Base-by-base conservation (phyloP, 176 grass and related monocot species). In the Carex parvula region DNA sequence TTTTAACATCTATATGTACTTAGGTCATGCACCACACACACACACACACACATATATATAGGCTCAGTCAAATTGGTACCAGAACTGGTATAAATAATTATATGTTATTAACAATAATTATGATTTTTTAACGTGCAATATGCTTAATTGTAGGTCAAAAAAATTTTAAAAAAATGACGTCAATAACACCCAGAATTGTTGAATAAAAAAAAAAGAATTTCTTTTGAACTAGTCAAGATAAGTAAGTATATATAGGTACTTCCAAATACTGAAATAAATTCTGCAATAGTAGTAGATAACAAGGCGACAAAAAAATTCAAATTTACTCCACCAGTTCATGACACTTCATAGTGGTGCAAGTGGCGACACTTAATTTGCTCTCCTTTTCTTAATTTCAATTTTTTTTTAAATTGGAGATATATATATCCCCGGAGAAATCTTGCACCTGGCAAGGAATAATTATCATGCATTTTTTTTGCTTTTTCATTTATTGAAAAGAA, bases 241-340 rank as follows among this genome's bases (percentile, higher is more conserved):
- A 75, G 44, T 53, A n/a, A n/a, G n/a, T n/a, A 46, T n/a, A 48
- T 73, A 48, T 20, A 52, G 70, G 70, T 50, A 50, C 5, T 73
- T 73, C 20, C 44, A 75, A 53, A 75, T 75, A 52, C 10, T 74
- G 70, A 26, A 13, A 74, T 50, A 74, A 24, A 74, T 74, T 26
- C 12, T 15, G 44, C 21, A 75, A 75, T 53, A 1, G 46, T 12
- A 53, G 18, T 3, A 53, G 0, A 73, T 35, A 39, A 39, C 3
- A 50, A 74, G 24, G 26, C 15, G 3, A 20, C 18, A 61, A 80
- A 22, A 80, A 80, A 80, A 80, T 24, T 42, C 10, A 52, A 74
- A 74, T 26, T 52, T 44, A 53, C 15, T 52, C 70, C 70, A 74
- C 21, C 24, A 53, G 5, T 53, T 72, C 70, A 75, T 53, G n/a